Conservation (phyloP, 2,329 filamentous ascomycete species). For the Arthrobotrys entomopaga region DNA sequence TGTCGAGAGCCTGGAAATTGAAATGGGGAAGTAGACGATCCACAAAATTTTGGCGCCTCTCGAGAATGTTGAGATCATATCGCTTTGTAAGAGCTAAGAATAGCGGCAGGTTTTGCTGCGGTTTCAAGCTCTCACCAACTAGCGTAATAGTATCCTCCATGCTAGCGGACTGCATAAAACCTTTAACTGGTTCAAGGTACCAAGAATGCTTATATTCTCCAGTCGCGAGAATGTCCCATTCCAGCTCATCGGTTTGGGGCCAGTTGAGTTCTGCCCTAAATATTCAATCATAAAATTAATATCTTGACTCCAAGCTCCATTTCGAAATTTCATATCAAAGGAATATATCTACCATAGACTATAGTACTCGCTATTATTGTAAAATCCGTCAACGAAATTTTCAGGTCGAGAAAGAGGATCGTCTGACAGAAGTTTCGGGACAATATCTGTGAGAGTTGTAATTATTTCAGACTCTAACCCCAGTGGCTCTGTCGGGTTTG, state of each 20-base stretch:
- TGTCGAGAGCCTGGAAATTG: neutral
- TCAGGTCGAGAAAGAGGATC: neutral
- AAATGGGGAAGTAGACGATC: neutral
- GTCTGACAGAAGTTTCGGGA: neutral
- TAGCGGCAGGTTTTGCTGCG: neutral
- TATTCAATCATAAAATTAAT: neutral
- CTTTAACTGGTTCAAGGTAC: neutral
- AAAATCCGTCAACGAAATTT: neutral
- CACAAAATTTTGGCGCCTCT: neutral
- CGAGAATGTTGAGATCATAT: neutral
- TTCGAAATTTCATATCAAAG: neutral
- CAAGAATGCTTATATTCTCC: neutral
- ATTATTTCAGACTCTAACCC: neutral
- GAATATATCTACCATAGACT: conserved; percentile 4
- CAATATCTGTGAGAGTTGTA: neutral
- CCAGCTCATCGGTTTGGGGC: neutral
- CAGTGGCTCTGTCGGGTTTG: neutral
- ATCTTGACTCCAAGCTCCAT: neutral
- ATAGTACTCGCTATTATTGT: neutral
- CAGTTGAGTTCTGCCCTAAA: neutral
- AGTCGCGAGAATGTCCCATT: neutral
- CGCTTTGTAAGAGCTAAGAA: neutral
- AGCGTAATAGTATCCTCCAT: neutral
- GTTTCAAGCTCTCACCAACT: neutral
- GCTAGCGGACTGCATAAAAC: neutral